A percentile compares a stretch with the other conserved stretches of the same genome.
Conservation (phyloP, 2,329 filamentous ascomycete species). For the Alternaria triticina region DNA sequence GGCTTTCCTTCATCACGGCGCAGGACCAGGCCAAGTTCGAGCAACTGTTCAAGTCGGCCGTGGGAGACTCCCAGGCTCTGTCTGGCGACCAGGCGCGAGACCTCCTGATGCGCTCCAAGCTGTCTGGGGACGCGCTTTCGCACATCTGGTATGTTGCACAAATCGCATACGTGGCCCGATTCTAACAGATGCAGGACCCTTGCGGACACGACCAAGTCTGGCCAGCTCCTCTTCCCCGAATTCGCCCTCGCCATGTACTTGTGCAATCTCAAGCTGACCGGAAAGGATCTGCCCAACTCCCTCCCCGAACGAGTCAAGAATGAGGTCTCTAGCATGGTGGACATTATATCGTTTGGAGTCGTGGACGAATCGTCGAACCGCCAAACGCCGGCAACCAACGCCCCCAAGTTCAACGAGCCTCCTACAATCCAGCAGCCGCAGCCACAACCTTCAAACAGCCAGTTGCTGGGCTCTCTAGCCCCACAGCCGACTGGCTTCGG, state of each 20-base stretch:
- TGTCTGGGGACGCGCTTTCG: conserved; percentile 85
- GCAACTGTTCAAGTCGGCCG: conserved; percentile 94
- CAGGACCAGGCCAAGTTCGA: conserved; percentile 97
- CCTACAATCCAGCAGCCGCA: conserved; percentile 60
- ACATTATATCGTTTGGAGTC: conserved; percentile 96
- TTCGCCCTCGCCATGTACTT: conserved; percentile 98
- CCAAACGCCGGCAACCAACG: conserved; percentile 65
- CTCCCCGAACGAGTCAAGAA: conserved; percentile 90
- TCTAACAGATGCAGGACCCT: conserved; percentile 69
- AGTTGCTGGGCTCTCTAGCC: conserved; percentile 64
- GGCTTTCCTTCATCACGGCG: conserved; percentile 93
- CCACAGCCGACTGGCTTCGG: conserved; percentile 60
- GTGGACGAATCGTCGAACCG: conserved; percentile 70
- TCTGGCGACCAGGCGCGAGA: conserved; percentile 92
- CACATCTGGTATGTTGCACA: conserved; percentile 77
- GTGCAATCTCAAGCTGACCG: conserved; percentile 90
- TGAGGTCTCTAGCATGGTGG: conserved; percentile 98
- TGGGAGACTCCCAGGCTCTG: conserved; percentile 82
- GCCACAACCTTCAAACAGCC: conserved; percentile 72
- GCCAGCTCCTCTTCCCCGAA: conserved; percentile 95
- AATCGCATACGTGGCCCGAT: background rate
- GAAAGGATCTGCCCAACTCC: conserved; percentile 75
- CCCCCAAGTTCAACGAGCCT: conserved; percentile 71
- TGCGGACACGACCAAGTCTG: conserved; percentile 93
- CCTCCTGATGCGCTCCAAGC: conserved; percentile 83